Evolutionary conservation across 2,329 filamentous ascomycete species (phyloP).

Genomic region (Diaporthe sp.): DNA sequence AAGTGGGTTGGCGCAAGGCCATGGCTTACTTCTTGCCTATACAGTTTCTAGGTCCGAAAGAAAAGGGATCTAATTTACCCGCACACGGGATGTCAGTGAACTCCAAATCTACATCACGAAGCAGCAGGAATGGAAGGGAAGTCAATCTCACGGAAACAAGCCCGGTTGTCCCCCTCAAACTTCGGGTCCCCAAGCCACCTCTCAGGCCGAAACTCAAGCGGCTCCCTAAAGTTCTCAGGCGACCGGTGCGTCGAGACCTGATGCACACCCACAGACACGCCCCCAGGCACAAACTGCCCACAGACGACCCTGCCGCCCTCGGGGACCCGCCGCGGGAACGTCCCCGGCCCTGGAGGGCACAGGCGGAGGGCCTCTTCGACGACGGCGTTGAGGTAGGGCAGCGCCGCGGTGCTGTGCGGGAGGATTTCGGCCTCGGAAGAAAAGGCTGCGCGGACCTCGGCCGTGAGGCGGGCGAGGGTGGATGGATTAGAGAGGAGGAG

Average conservation of each 20-base stretch:
- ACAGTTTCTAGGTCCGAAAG: constrained; percentile 34
- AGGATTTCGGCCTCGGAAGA: constrained; percentile 51
- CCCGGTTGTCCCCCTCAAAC: constrained; percentile 22
- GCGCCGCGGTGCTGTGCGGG: constrained; percentile 45
- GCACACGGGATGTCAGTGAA: background rate
- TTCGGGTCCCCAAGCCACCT: constrained; percentile 32
- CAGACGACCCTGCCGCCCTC: constrained; percentile 34
- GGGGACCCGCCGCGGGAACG: constrained; percentile 37
- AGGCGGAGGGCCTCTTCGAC: constrained; percentile 57
- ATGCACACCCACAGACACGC: constrained; percentile 18
- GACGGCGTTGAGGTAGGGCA: constrained; percentile 53
- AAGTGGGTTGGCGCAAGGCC: background rate
- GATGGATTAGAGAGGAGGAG: constrained; percentile 45
- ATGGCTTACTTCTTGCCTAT: constrained; percentile 36
- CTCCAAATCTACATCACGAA: too few relatives aligned
- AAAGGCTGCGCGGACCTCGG: constrained; percentile 54
- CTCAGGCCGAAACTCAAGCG: constrained; percentile 27
- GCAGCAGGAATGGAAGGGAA: background rate
- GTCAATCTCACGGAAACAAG: constrained; percentile 23
- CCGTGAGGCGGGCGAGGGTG: background rate
- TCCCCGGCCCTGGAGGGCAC: constrained; percentile 48
- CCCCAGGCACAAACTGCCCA: constrained; percentile 32
- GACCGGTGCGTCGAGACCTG: constrained; percentile 25
- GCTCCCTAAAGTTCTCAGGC: constrained; percentile 17
- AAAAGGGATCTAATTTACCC: constrained; percentile 17